Evolutionary conservation across 306 rosid genomes (phyloP), one percentile per base, ranked within the genome.

Genomic region (Ormosia emarginata): DNA sequence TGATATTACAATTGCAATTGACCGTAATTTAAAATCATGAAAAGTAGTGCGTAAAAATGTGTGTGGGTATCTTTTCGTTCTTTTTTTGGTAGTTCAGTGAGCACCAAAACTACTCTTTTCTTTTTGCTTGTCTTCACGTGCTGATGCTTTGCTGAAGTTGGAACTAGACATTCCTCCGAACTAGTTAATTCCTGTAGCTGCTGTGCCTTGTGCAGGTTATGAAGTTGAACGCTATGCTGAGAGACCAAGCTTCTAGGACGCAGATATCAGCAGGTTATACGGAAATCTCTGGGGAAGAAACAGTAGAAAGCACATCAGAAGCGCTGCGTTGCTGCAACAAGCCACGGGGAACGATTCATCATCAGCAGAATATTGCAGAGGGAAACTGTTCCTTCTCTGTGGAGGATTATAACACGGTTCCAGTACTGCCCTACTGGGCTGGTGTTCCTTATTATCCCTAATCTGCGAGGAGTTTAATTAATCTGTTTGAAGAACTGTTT

Each of bases 251-350:
- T 3, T 57, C 68, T 0, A 84, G 86, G 88, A 89, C 91, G 46
- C 90, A 89, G 66, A 82, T 80, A 30, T 91, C 97, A 10, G 63
- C 79, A 17, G 90, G 83, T 2, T 90, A 89, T 81, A 90, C 91
- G 14, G 97, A 91, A 52, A 71, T 92, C 64, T 93, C 97, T 7
- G 97, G 90, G 4, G 98, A 92, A 67, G 99, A 92, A 81, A 93
- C 93, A 8, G 97, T 86, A 14, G 98, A 92, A 68, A 89, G 96
- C 90, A 87, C 90, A 4, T 90, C 97, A 47, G 92, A 80, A 1
- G 89, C 83, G 8, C 77, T 84, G 33, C 88, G 85, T 8, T 84
- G 90, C 83, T 78, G 88, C 24, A 81, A 85, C 77, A 82, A 81
- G 80, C 46, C 79, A 57, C 66, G 62, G 61, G 87, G 87, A 44